phyloP scores from a whole-genome alignment of 108 stramenopile genomes.

The Nannochloropsis gaditana region DNA sequence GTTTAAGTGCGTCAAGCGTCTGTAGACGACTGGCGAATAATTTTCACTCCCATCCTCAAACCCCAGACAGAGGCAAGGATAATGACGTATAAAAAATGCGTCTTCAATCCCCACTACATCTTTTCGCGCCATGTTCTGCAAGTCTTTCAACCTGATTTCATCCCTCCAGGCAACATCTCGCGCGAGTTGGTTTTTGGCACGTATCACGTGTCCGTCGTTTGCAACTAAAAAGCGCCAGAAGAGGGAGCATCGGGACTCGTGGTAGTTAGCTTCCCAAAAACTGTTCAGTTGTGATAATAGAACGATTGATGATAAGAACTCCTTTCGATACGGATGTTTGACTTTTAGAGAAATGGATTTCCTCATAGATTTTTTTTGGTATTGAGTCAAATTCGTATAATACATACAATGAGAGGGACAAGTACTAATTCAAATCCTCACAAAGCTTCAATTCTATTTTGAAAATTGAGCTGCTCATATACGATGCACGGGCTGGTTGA shows the following conservation, averaged over 20 bases:
- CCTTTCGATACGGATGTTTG: no score
- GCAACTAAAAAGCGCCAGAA: not conserved
- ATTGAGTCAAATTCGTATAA: no score
- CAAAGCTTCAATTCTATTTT: no score
- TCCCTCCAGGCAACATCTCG: not conserved
- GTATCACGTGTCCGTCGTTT: not conserved
- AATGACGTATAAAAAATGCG: not conserved
- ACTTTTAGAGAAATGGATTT: no score
- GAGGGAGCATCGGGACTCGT: not conserved
- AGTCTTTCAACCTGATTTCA: not conserved
- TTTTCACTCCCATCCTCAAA: not conserved
- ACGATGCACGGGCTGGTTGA: no score
- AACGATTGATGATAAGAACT: no score
- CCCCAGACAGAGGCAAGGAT: not conserved
- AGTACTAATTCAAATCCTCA: no score
- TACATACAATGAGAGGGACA: no score
- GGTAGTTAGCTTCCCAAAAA: not conserved
- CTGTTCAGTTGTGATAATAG: not conserved
- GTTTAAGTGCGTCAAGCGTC: not conserved
- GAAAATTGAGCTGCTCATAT: no score
- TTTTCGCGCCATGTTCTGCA: not conserved
- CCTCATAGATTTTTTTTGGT: no score
- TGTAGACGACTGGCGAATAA: not conserved
- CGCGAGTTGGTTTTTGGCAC: not conserved
- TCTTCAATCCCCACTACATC: not conserved